A percentile compares a stretch with the other conserved stretches of the same genome.
phyloP scores from a whole-genome alignment of 1,139 yeast species.

The Wickerhamomyces sp. region DNA sequence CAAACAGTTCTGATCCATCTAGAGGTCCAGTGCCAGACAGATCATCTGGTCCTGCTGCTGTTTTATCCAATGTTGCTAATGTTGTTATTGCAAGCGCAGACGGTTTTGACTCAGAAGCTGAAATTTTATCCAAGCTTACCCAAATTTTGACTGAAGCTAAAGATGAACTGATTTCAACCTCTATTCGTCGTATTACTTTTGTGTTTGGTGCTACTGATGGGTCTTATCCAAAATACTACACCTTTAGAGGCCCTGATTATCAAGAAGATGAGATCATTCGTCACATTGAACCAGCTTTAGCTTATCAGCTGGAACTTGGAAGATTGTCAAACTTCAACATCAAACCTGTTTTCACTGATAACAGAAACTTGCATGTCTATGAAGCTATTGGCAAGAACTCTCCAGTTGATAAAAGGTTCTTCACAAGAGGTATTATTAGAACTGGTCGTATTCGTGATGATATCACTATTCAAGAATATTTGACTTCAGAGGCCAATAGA shows the following conservation, averaged over 20 bases:
- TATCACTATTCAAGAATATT: slow-evolving; percentile 85
- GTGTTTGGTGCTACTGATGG: slow-evolving; percentile 82
- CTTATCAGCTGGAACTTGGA: slow-evolving; percentile 93
- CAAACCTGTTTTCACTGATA: slow-evolving; percentile 92
- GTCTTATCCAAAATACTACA: slow-evolving; percentile 88
- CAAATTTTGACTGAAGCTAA: slow-evolving; percentile 65
- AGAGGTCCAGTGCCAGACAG: slow-evolving; percentile 41
- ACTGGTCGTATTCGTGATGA: slow-evolving; percentile 94
- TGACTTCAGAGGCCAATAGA: slow-evolving; percentile 93
- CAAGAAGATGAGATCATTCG: slow-evolving; percentile 85
- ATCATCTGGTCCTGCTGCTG: slow-evolving; percentile 32
- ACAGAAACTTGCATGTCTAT: slow-evolving; percentile 95
- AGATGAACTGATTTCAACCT: slow-evolving; percentile 63
- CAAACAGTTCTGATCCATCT: slow-evolving; percentile 26
- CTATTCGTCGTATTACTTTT: slow-evolving; percentile 89
- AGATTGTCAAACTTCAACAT: slow-evolving; percentile 92
- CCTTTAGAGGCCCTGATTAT: slow-evolving; percentile 87
- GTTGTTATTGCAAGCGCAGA: slow-evolving; percentile 71
- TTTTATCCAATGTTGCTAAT: slow-evolving; percentile 73
- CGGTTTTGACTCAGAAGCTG: slow-evolving; percentile 69
- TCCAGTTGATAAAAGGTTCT: slow-evolving; percentile 89
- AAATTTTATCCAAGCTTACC: slow-evolving; percentile 54
- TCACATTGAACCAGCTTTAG: slow-evolving; percentile 97
- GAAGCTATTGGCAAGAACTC: slow-evolving; percentile 95
- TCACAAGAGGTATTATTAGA: slow-evolving; percentile 94